Base-by-base conservation (phyloP, 768 basidiomycete genomes). In the Leucosporidium creatinivorum region DNA sequence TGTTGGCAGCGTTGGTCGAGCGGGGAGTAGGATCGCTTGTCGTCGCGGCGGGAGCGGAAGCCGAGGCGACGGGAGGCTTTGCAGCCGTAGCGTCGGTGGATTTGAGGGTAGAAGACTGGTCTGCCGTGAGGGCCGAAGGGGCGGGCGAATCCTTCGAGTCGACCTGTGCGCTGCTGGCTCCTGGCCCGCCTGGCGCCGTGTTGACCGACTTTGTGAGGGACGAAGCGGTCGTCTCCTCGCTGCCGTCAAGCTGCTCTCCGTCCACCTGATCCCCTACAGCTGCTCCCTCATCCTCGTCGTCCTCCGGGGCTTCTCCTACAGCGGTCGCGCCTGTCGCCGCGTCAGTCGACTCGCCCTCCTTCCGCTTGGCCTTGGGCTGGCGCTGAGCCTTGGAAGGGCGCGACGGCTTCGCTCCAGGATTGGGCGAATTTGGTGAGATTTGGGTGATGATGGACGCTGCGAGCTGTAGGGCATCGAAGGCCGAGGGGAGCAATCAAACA, bases 321-420 rank as follows among this genome's bases (percentile, higher is more conserved):
- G 44, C 30, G 3, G 57, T 50, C 17, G 25, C 54, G 48, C 55
- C 69, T 49, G 60, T 44, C 23, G 33, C 65, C 13, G 13, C 58
- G 18, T n/a, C 65, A 36, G 28, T 36, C 26, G 33, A 61, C 28
- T 33, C 50, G 9, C 36, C 26, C 26, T 36, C 18, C 23, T 52
- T n/a, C 54, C 31, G 31, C 23, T 30, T 47, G 52, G 60, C 60
- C 23, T 66, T 67, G 30, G 63, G 61, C 10, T 62, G 59, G 23
- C 66, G 52, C 50, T 67, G 30, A 18, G 60, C 49, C 15, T 65
- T 67, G n/a, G 66, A 55, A 3, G 69, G 69, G 1, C 66, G 66
- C 4, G 51, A 59, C 10, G 69, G 63, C 48, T 57, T 58, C 18
- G 49, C 50, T 9, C 48, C 60, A 13, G 39, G 51, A 19, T 54